Conservation (phyloP, 148 eudicot genomes). For the Rhododendron kiyosumense region DNA sequence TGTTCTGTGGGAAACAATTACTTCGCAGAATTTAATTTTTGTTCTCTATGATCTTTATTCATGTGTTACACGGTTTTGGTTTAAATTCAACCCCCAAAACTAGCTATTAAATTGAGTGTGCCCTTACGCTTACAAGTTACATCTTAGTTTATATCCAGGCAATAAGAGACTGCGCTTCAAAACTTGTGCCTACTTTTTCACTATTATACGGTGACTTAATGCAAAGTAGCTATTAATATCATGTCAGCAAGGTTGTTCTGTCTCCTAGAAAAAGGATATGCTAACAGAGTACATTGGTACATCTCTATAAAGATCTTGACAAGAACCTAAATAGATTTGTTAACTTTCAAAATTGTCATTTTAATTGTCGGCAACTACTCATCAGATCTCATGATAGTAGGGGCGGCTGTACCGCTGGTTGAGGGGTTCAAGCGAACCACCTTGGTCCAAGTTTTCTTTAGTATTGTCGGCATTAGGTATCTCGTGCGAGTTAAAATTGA, state of each 20-base stretch:
- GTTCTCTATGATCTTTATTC: not conserved
- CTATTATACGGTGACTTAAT: not conserved
- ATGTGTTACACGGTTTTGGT: not conserved
- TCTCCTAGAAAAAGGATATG: not conserved
- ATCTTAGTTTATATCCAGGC: not conserved
- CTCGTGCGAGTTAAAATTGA: not conserved
- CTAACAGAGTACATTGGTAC: not conserved
- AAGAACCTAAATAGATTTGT: not conserved
- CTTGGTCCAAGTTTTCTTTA: not conserved
- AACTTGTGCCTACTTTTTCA: not conserved
- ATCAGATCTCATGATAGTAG: not conserved
- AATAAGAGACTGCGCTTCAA: not conserved
- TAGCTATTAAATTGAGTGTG: not conserved
- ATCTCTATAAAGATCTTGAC: not conserved
- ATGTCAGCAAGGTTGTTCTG: not conserved
- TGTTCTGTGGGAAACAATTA: not conserved
- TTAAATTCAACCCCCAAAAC: not conserved
- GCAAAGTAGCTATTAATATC: not conserved
- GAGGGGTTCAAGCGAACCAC: not conserved
- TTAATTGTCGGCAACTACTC: not conserved
- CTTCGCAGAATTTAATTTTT: not conserved
- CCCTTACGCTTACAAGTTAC: not conserved
- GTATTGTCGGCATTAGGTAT: not conserved
- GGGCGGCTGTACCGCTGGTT: not conserved
- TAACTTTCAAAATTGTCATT: not conserved